These are phyloP conservation scores for Fomitopsis serialis DNA, from an alignment of 768 basidiomycete species.

Conservation along the genomic window DNA sequence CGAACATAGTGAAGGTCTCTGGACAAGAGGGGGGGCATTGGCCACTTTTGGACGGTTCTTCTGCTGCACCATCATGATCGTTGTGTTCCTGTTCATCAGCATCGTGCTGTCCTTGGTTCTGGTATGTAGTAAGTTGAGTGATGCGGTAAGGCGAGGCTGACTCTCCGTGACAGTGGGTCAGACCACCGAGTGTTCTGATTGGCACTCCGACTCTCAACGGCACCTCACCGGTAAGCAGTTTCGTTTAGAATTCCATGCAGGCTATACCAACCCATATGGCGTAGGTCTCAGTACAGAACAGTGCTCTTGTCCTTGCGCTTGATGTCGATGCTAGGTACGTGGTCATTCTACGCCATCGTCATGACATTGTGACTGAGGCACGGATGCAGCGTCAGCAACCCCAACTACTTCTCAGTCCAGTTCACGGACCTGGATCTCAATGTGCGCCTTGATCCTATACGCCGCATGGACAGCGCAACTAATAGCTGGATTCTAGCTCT, in stretches of 20 bases:
- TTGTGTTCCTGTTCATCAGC: slow-evolving; percentile 58
- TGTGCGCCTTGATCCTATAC: slow-evolving; percentile 27
- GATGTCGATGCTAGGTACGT: slow-evolving; percentile 64
- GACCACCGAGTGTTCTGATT: slow-evolving; percentile 64
- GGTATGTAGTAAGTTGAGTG: slow-evolving; percentile 37
- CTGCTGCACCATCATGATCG: slow-evolving; percentile 68
- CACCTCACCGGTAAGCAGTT: slow-evolving; percentile 39
- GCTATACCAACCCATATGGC: not conserved
- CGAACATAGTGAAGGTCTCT: slow-evolving; percentile 57
- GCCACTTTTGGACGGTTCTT: slow-evolving; percentile 65
- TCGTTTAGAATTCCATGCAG: not conserved
- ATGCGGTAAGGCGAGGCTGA: not conserved
- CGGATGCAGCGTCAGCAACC: slow-evolving; percentile 60
- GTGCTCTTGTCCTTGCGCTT: slow-evolving; percentile 50
- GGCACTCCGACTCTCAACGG: slow-evolving; percentile 36
- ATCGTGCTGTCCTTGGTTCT: slow-evolving; percentile 62
- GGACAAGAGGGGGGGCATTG: slow-evolving; percentile 62
- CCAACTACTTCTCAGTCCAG: slow-evolving; percentile 71
- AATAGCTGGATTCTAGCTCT: slow-evolving; percentile 39
- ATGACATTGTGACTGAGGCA: not conserved
- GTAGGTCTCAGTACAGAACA: slow-evolving; percentile 30
- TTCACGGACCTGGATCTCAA: slow-evolving; percentile 61
- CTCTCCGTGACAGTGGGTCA: slow-evolving; percentile 53
- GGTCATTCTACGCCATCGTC: not conserved
- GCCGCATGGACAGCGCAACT: not conserved